These are phyloP conservation scores for Austroboletus niveus DNA, from an alignment of 1,284 basidiomycete species.

Conservation along the genomic window DNA sequence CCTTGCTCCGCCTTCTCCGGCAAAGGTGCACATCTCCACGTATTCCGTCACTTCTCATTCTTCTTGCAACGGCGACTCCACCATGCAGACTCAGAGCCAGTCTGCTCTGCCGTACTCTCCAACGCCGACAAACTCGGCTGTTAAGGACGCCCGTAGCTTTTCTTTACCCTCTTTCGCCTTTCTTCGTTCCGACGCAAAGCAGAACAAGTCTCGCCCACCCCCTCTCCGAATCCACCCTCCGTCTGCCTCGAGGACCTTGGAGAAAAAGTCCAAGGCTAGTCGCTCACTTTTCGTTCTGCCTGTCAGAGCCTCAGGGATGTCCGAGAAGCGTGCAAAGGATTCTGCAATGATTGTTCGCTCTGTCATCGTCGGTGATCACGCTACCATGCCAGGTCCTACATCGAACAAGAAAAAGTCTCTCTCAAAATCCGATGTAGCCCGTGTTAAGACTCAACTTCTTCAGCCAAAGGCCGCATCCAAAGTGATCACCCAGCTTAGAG, in stretches of 20 bases:
- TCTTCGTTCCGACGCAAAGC: constrained; percentile 33
- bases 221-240: constrained; percentile 9
- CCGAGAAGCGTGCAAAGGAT: constrained; percentile 61
- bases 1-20: constrained; percentile 22
- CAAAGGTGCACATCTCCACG: constrained; percentile 1
- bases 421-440: constrained; percentile 54
- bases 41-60: constrained; percentile 20
- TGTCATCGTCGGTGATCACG: constrained; percentile 61
- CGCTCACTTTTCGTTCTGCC: constrained; percentile 28
- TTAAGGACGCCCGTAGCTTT: constrained; percentile 34
- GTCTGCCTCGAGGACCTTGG: constrained; percentile 11
- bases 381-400: constrained; percentile 27
- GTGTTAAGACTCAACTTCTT: constrained; percentile 68
- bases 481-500: constrained; percentile 64
- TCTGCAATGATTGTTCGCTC: constrained; percentile 61
- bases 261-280: constrained; percentile 37
- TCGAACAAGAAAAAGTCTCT: constrained; percentile 37
- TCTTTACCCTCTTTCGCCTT: constrained; percentile 40
- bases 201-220: constrained; percentile 18
- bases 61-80: constrained; percentile 15
- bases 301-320: constrained; percentile 26
- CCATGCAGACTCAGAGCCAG: constrained; percentile 28
- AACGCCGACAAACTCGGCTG: constrained; percentile 1
- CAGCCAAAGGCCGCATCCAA: constrained; percentile 65
- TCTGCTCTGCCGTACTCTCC: constrained; percentile 27